phyloP scores from a whole-genome alignment of 306 rosid species.

The Begonia peltatifolia region DNA sequence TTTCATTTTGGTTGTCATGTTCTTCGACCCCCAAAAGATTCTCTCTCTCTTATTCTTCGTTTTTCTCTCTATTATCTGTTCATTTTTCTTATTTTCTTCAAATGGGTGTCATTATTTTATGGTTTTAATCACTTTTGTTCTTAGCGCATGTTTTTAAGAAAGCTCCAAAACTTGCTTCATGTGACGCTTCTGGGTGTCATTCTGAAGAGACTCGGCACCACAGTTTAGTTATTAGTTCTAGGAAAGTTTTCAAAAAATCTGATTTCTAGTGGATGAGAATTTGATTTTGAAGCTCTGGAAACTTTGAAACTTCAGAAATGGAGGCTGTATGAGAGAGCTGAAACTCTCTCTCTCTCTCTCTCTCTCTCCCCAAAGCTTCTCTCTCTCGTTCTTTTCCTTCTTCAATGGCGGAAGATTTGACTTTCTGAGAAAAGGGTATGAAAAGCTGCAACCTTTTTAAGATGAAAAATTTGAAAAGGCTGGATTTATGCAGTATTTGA shows the following conservation, averaged over 20 bases:
- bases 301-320: background rate
- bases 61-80: background rate
- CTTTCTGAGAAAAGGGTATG: background rate
- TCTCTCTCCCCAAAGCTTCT: background rate
- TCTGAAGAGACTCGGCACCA: background rate
- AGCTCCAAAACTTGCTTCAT: background rate
- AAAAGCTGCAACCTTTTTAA: background rate
- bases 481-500: background rate
- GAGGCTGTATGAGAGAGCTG: background rate
- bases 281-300: background rate
- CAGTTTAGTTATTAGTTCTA: background rate
- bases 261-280: background rate
- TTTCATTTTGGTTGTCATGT: conserved; percentile 2
- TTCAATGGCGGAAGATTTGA: background rate
- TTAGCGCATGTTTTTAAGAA: background rate
- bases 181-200: background rate
- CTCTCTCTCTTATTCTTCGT: background rate
- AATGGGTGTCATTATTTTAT: background rate
- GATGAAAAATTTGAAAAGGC: background rate
- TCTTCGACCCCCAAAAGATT: conserved; percentile 1
- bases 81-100: background rate
- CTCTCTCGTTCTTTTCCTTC: background rate
- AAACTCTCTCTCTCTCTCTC: too few species aligned
- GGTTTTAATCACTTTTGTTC: background rate
- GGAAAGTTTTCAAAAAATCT: background rate